Conservation (phyloP, 345 rosid species). For the Hibiscus tridactylites region DNA sequence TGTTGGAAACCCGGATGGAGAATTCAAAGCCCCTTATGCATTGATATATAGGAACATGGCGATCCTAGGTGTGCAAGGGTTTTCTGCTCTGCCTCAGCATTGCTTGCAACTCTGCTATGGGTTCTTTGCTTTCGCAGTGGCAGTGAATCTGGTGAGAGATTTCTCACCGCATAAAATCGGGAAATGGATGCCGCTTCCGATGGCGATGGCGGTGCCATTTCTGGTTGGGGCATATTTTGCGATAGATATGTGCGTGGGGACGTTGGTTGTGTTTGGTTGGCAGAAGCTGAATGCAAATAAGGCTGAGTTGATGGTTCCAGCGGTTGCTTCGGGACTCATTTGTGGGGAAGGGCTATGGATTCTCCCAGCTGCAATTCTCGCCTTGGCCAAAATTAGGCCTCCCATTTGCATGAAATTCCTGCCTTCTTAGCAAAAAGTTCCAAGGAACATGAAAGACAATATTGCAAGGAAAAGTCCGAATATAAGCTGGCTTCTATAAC, state of each 20-base stretch:
- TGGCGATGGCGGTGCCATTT: conserved; percentile 82
- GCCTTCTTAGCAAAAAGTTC: conserved; percentile 24
- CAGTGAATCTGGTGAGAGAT: conserved; percentile 59
- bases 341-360: conserved; percentile 95
- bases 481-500: not conserved
- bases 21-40: conserved; percentile 86
- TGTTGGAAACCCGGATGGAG: conserved; percentile 81
- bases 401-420: conserved; percentile 87
- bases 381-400: conserved; percentile 68
- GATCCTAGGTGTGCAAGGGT: conserved; percentile 46
- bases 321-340: conserved; percentile 78
- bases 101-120: conserved; percentile 48
- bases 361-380: conserved; percentile 76
- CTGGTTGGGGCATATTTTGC: conserved; percentile 90
- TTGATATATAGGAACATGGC: conserved; percentile 89
- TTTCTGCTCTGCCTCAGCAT: conserved; percentile 55
- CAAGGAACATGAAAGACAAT: not conserved
- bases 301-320: conserved; percentile 78
- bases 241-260: conserved; percentile 80
- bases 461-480: no score
- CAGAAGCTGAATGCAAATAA: conserved; percentile 49
- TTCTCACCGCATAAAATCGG: conserved; percentile 49
- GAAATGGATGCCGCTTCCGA: conserved; percentile 82
- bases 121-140: conserved; percentile 68
- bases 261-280: conserved; percentile 52